A percentile compares a stretch with the other conserved stretches of the same genome.
phyloP scores from a whole-genome alignment of 805 yeast genomes.

The Sungouiozyma intestinalis region DNA sequence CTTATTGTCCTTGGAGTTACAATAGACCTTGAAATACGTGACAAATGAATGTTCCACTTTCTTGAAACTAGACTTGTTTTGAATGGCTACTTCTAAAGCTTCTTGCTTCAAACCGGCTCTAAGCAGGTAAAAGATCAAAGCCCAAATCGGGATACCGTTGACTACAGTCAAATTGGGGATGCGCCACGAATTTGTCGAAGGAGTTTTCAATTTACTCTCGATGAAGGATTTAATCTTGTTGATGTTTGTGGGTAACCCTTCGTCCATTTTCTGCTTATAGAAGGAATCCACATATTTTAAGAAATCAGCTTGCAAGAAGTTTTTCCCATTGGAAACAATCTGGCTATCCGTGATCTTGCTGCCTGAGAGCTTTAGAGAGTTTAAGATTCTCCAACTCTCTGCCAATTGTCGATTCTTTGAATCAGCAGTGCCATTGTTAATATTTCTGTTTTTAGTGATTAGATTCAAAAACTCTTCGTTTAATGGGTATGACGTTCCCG shows the following conservation, averaged over 20 bases:
- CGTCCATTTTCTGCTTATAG: conserved; percentile 41
- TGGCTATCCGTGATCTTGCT: background rate
- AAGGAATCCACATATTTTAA: conserved; percentile 60
- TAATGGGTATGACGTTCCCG: conserved; percentile 40
- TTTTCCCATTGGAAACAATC: conserved; percentile 42
- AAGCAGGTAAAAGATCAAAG: conserved; percentile 69
- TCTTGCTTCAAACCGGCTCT: conserved; percentile 78
- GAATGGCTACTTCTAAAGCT: conserved; percentile 57
- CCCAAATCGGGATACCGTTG: conserved; percentile 92
- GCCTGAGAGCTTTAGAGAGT: conserved; percentile 22
- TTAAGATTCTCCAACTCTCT: conserved; percentile 65
- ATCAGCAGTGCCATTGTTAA: conserved; percentile 42
- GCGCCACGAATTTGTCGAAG: conserved; percentile 37
- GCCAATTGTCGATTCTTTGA: conserved; percentile 58
- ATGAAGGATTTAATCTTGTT: conserved; percentile 61
- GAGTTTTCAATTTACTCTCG: conserved; percentile 36
- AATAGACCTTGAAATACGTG: conserved; percentile 62
- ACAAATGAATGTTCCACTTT: conserved; percentile 82
- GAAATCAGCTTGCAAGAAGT: conserved; percentile 67
- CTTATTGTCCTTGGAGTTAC: conserved; percentile 40
- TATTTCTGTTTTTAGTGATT: conserved; percentile 8
- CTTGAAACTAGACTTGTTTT: conserved; percentile 61
- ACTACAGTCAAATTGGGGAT: conserved; percentile 49
- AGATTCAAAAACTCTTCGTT: conserved; percentile 51
- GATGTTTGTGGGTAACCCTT: conserved; percentile 62